A percentile compares a stretch with the other conserved stretches of the same genome.
phyloP scores from a whole-genome alignment of 305 asterid species.

The Plantago coronopus region DNA sequence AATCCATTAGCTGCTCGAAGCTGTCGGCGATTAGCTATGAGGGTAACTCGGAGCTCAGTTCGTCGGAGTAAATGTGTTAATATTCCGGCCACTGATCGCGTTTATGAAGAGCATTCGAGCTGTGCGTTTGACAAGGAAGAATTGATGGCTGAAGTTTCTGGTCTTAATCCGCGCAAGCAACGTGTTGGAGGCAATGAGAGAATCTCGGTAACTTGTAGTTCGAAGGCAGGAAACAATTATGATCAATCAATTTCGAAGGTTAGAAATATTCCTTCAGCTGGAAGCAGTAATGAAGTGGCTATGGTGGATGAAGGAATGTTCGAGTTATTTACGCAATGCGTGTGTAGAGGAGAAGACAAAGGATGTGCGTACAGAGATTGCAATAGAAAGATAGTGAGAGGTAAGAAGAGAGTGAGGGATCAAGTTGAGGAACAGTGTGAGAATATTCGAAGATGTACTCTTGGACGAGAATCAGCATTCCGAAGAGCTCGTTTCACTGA shows the following conservation, averaged over 20 bases:
- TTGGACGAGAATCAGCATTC: background rate
- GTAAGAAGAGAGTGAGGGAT: slow-evolving; percentile 9
- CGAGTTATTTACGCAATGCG: too few species aligned
- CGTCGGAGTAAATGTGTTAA: background rate
- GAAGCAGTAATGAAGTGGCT: slow-evolving; percentile 2
- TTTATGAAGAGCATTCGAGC: background rate
- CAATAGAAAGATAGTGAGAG: background rate
- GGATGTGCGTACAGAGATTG: background rate
- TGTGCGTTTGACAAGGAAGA: background rate
- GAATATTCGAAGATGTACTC: slow-evolving; percentile 6
- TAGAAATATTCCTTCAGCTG: background rate
- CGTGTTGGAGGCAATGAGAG: background rate
- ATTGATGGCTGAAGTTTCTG: slow-evolving; percentile 1
- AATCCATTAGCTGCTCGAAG: too few species aligned
- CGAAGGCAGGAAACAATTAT: background rate
- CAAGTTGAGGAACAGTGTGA: background rate
- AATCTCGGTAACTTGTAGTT: background rate
- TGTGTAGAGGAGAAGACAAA: background rate
- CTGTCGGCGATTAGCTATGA: background rate
- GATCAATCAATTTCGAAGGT: background rate
- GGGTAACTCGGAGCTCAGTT: slow-evolving; percentile 10
- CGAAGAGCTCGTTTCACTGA: too few species aligned
- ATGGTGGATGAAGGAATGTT: background rate
- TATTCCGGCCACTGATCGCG: background rate
- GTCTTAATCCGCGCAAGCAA: slow-evolving; percentile 2